phyloP scores from a whole-genome alignment of 176 grass and related monocot species.

The Carex littledalei region DNA sequence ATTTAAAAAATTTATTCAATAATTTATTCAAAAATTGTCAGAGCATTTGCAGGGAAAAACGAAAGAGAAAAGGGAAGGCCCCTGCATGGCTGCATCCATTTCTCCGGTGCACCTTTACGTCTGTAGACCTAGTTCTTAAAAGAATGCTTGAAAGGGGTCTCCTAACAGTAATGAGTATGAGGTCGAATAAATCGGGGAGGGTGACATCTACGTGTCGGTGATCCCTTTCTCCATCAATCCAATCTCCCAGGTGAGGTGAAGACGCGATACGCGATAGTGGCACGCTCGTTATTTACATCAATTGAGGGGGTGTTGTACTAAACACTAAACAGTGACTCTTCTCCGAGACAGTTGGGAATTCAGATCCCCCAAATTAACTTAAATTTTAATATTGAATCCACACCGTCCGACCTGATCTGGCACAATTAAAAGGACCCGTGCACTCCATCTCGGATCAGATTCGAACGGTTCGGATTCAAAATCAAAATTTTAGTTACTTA shows the following conservation, averaged over 20 bases:
- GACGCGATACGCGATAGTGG: neutral
- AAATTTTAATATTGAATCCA: too few relatives aligned
- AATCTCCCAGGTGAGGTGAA: neutral
- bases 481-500: too few relatives aligned
- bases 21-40: too few relatives aligned
- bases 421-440: too few relatives aligned
- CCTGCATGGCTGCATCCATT: neutral
- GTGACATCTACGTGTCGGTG: neutral
- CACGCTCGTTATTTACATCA: neutral
- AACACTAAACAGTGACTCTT: neutral
- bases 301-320: neutral
- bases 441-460: too few relatives aligned
- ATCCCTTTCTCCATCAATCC: neutral
- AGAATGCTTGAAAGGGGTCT: neutral
- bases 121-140: neutral
- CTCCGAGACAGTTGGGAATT: neutral
- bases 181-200: neutral
- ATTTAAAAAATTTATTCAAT: too few relatives aligned
- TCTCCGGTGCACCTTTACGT: neutral
- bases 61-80: too few relatives aligned
- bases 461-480: too few relatives aligned
- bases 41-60: too few relatives aligned
- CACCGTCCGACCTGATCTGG: too few relatives aligned
- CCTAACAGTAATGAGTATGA: neutral
- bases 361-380: too few relatives aligned